Evolutionary conservation across 2,329 filamentous ascomycete genomes (phyloP), one percentile per base, ranked within the genome.

Genomic region (Clonostachys solani): DNA sequence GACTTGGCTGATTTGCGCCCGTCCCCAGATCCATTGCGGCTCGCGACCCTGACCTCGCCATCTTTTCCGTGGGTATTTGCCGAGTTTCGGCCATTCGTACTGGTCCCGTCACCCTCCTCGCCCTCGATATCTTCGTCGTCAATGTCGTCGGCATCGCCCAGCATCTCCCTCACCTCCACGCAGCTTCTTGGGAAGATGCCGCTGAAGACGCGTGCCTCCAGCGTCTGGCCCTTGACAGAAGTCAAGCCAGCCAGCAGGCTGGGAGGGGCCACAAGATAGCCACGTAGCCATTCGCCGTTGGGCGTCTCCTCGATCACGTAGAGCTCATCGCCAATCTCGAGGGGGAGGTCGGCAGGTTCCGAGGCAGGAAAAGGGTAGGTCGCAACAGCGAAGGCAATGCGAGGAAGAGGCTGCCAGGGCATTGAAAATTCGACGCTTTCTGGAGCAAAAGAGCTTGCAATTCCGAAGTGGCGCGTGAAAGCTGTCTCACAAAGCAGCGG

Each of bases 241-340:
- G 91, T 97, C 64, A 99, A 73, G 43, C 92, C 94, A 16, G 94
- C 89, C 49, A 99, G 81, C 63, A 99, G 74, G 57, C 91, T 96
- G 17, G 94, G 94, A 45, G 94, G 92, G 53, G 94, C 91, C 56
- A 99, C 87, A 50, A 99, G 79, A 68, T 99, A 99, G 49, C 94
- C 94, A 47, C 94, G 86, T 68, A 92, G 87, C 95, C 94, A 99
- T 64, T 89, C 82, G 59, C 87, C 89, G 69, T 95, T 83, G 18
- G 90, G 87, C 37, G 92, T 95, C 70, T 97, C 90, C 70, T 97
- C 92, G 63, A 99, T 96, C 56, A 99, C 95, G 72, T 99, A 99
- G 54, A 99, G 77, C 71, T 99, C 94, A 78, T 99, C 94, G 65
- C 94, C 94, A 54, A 99, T 89, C 69, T 99, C 92, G 64, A 99